phyloP scores from a whole-genome alignment of 73 alveolate genomes.

The Paramecium primaurelia region DNA sequence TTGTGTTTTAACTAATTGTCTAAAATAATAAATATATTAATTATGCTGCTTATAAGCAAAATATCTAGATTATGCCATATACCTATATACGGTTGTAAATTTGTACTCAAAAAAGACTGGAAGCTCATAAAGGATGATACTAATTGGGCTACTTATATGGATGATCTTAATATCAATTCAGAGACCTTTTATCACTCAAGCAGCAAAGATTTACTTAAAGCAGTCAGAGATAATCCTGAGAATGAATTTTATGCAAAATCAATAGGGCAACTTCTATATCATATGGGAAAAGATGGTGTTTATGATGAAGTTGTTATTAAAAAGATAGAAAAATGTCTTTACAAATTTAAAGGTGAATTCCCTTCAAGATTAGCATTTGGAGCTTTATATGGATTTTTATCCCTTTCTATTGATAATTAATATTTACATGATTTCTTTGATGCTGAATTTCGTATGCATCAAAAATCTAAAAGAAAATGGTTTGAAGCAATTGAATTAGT shows the following conservation, averaged over 20 bases:
- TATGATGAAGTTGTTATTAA: neutral
- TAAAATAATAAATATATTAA: neutral
- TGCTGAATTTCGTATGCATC: slow-evolving; percentile 6
- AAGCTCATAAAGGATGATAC: neutral
- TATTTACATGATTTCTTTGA: slow-evolving; percentile 22
- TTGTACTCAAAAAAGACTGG: slow-evolving; percentile 21
- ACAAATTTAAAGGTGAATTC: slow-evolving; percentile 30
- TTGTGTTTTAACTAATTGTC: neutral
- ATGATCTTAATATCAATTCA: slow-evolving; percentile 35
- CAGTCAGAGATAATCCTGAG: neutral
- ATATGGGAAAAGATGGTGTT: slow-evolving; percentile 24
- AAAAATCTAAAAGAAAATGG: neutral
- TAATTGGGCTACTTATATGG: neutral
- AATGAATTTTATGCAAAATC: neutral
- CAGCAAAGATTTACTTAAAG: neutral
- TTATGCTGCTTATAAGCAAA: neutral
- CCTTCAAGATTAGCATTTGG: slow-evolving; percentile 28
- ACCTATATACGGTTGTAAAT: neutral
- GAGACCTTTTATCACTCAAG: neutral
- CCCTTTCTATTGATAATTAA: neutral
- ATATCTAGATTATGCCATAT: neutral
- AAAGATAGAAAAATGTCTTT: slow-evolving; percentile 14
- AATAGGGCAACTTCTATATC: neutral
- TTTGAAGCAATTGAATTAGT: neutral
- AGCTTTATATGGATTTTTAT: neutral